Evolutionary conservation across 495 filamentous ascomycete species (phyloP).

Genomic region (Daldinia bambusicola): DNA sequence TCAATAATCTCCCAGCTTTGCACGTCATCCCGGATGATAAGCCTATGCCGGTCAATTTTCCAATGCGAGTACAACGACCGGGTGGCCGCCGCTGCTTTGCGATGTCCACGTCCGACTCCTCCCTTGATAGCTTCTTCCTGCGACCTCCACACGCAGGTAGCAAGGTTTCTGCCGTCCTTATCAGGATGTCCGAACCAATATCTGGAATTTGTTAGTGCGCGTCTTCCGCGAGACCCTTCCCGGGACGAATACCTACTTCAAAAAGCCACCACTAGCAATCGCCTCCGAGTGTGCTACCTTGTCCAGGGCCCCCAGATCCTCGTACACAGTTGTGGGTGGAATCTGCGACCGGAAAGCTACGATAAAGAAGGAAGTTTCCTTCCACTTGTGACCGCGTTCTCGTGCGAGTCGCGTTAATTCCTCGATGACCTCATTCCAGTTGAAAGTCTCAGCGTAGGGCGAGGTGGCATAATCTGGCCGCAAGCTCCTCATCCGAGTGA

Average conservation of each 20-base stretch:
- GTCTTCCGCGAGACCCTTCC: constrained; percentile 10
- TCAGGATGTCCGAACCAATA: constrained; percentile 85
- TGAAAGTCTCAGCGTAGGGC: constrained; percentile 78
- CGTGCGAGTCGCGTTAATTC: constrained; percentile 60
- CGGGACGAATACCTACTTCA: constrained; percentile 67
- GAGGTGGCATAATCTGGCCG: constrained; percentile 80
- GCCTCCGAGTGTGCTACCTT: constrained; percentile 81
- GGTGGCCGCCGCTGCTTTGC: constrained; percentile 61
- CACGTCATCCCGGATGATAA: constrained; percentile 67
- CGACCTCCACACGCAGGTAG: constrained; percentile 81
- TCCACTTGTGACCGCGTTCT: constrained; percentile 66
- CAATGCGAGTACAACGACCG: constrained; percentile 65
- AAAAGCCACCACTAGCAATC: constrained; percentile 77
- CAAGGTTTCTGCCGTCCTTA: constrained; percentile 71
- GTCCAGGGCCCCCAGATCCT: constrained; percentile 74
- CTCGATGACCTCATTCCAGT: constrained; percentile 73
- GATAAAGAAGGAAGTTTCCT: constrained; percentile 75
- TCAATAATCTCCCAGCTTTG: constrained; percentile 67
- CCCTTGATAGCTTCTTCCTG: constrained; percentile 75
- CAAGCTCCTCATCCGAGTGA: constrained; percentile 69
- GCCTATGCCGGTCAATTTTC: constrained; percentile 71
- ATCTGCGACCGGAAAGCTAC: constrained; percentile 83
- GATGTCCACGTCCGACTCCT: constrained; percentile 68
- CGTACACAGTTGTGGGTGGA: constrained; percentile 66
- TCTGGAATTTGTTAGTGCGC: constrained; percentile 51